These are phyloP conservation scores for Sclerotinia spermophila DNA, from an alignment of 2,329 filamentous ascomycete species.

Conservation along the genomic window DNA sequence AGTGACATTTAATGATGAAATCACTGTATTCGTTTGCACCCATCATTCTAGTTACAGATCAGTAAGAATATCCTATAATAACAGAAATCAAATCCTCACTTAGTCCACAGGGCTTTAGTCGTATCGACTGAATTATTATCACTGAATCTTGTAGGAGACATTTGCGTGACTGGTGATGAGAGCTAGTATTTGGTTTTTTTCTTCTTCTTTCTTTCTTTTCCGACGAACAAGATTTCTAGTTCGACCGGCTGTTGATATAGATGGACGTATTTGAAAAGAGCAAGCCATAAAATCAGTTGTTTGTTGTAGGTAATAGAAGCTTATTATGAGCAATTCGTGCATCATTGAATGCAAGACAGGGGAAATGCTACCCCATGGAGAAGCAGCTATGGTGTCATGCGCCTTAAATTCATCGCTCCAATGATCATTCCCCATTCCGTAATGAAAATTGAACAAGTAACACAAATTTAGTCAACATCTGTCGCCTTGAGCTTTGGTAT, in stretches of 20 bases:
- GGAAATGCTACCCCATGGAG: slow-evolving; percentile 8
- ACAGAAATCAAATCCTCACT: neutral
- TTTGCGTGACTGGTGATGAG: neutral
- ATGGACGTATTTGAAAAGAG: neutral
- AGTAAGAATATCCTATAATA: neutral
- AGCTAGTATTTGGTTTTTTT: neutral
- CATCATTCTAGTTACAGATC: slow-evolving; percentile 3
- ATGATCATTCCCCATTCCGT: slow-evolving; percentile 6
- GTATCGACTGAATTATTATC: neutral
- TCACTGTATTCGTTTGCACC: slow-evolving; percentile 22
- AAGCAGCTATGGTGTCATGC: slow-evolving; percentile 2
- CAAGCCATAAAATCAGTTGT: neutral
- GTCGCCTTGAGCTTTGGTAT: slow-evolving; percentile 6
- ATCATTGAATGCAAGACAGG: neutral
- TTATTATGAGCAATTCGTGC: neutral
- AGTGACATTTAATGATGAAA: slow-evolving; percentile 24
- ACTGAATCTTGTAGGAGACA: neutral
- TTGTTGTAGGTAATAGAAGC: neutral
- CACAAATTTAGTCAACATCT: slow-evolving; percentile 4
- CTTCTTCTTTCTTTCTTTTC: neutral
- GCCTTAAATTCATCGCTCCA: neutral
- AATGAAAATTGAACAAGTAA: neutral
- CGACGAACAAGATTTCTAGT: neutral
- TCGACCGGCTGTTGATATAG: neutral
- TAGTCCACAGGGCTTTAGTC: neutral